Evolutionary conservation across 345 rosid genomes (phyloP).

Genomic region (Cochlearia excelsa): DNA sequence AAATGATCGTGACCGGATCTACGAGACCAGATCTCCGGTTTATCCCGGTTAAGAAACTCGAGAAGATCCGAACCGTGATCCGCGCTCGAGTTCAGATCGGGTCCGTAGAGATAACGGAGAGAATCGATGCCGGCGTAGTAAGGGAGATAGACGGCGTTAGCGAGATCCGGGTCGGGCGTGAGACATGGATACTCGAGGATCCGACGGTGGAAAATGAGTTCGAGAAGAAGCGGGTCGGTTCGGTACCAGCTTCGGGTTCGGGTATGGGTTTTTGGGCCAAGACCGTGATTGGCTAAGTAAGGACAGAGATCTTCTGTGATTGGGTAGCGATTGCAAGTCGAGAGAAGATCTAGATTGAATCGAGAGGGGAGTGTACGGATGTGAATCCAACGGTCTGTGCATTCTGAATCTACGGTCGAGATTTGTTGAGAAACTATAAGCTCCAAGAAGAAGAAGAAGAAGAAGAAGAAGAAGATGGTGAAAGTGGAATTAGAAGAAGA

Average conservation of each 20-base stretch:
- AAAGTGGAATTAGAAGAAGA: constrained; percentile 33
- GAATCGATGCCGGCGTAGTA: constrained; percentile 82
- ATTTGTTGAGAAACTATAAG: constrained; percentile 31
- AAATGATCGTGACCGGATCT: constrained; percentile 72
- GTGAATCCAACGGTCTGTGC: constrained; percentile 83
- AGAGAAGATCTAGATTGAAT: constrained; percentile 84
- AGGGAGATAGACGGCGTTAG: constrained; percentile 73
- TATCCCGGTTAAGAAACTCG: constrained; percentile 42
- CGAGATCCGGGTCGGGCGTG: constrained; percentile 63
- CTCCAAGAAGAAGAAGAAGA: constrained; percentile 28
- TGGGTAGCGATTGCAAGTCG: constrained; percentile 68
- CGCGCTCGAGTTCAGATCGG: constrained; percentile 62
- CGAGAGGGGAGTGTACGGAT: constrained; percentile 68
- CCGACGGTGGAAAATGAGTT: constrained; percentile 78
- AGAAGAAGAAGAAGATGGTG: constrained; percentile 17
- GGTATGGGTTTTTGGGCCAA: constrained; percentile 78
- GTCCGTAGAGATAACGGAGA: constrained; percentile 68
- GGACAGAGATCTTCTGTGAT: constrained; percentile 65
- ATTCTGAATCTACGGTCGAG: constrained; percentile 41
- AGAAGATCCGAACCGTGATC: constrained; percentile 72
- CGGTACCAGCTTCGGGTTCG: constrained; percentile 85
- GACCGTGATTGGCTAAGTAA: constrained; percentile 77
- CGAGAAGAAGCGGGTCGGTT: constrained; percentile 70
- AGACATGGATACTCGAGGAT: constrained; percentile 86
- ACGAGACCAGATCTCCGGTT: constrained; percentile 56